These are phyloP conservation scores for Blastomyces emzantsi DNA, from an alignment of 2,329 filamentous ascomycete species.

Conservation along the genomic window DNA sequence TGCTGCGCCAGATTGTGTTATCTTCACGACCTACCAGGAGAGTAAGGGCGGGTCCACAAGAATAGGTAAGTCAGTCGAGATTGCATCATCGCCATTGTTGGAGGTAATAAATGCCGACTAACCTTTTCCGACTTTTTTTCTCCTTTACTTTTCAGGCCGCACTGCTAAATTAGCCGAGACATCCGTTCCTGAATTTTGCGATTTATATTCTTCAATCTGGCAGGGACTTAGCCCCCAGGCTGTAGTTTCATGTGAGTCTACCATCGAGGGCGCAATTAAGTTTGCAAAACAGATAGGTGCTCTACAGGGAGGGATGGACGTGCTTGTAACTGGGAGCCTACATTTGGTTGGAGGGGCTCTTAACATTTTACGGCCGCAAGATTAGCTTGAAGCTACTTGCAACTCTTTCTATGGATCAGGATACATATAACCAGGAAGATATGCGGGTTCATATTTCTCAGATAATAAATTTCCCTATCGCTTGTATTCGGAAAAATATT, in stretches of 20 bases:
- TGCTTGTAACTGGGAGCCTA: constrained; percentile 22
- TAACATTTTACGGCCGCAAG: constrained; percentile 17
- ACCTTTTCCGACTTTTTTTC: neutral
- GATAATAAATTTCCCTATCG: neutral
- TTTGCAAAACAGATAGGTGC: constrained; percentile 18
- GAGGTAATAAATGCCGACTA: neutral
- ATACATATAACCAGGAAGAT: neutral
- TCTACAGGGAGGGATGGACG: constrained; percentile 18
- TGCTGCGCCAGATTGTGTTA: constrained; percentile 21
- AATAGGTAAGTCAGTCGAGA: constrained; percentile 18
- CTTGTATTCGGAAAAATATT: neutral
- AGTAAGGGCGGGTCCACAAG: constrained; percentile 16
- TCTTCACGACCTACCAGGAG: constrained; percentile 26
- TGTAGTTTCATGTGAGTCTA: constrained; percentile 18
- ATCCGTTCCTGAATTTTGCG: constrained; percentile 18
- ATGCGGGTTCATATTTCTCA: neutral
- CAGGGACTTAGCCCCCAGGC: constrained; percentile 18
- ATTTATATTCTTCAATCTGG: constrained; percentile 22
- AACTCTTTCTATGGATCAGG: neutral
- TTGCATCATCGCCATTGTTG: neutral
- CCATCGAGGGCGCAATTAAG: constrained; percentile 23
- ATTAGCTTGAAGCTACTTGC: neutral
- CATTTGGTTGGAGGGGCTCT: constrained; percentile 23
- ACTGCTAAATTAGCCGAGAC: constrained; percentile 16
- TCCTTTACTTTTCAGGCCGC: neutral